A percentile compares a stretch with the other conserved stretches of the same genome.
phyloP scores from a whole-genome alignment of 2,329 filamentous ascomycete species.

The Ophiostoma ulmi region DNA sequence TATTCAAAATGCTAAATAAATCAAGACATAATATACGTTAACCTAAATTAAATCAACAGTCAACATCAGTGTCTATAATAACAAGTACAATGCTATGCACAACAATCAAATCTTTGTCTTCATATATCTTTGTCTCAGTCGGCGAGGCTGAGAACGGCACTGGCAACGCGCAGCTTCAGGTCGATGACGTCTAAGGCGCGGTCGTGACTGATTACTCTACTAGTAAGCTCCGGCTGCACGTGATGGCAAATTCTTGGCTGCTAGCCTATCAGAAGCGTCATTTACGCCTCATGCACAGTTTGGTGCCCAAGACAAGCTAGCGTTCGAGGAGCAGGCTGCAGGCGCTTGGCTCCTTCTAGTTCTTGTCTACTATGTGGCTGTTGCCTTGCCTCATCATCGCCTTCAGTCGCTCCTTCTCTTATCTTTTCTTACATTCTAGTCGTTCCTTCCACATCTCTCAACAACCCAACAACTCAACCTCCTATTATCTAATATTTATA shows the following conservation, averaged over 20 bases:
- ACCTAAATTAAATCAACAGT: too few relatives aligned
- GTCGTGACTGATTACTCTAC: too few relatives aligned
- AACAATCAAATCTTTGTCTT: not conserved
- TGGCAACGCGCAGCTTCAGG: not conserved
- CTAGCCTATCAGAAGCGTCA: not conserved
- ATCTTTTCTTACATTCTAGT: not conserved
- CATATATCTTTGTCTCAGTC: not conserved
- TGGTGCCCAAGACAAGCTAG: not conserved
- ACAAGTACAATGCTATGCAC: not conserved
- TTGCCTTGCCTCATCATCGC: not conserved
- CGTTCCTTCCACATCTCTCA: not conserved
- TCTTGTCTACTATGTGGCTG: not conserved
- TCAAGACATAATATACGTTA: too few relatives aligned
- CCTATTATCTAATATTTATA: not conserved
- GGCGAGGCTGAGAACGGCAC: not conserved
- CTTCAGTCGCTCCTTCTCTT: not conserved
- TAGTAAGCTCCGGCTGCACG: not conserved
- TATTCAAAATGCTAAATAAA: too few relatives aligned
- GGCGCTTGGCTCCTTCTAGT: not conserved
- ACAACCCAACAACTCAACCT: not conserved
- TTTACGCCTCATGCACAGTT: not conserved
- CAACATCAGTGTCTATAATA: too few relatives aligned
- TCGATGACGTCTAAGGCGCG: constrained; percentile 4
- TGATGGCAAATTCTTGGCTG: not conserved
- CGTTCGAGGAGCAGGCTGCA: not conserved